Conservation (phyloP, 768 basidiomycete genomes). For the Phanerodontia chrysosporium region DNA sequence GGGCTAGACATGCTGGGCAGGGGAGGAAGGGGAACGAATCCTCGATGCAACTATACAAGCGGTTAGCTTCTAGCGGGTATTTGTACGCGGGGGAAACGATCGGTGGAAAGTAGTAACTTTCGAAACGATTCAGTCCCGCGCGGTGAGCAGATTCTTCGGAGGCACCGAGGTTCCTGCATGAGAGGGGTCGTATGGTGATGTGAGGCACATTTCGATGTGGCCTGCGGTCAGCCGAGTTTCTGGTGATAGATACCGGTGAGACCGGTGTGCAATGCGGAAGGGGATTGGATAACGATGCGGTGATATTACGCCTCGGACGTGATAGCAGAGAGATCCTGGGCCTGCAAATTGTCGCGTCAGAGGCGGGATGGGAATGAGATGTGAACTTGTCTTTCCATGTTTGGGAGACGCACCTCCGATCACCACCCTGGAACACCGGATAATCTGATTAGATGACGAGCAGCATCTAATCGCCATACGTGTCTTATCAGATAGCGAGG, state of each 20-base stretch:
- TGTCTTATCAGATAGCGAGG: not conserved
- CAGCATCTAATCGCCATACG: not conserved
- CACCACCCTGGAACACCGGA: not conserved
- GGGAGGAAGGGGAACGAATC: constrained; percentile 1
- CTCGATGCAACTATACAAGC: not conserved
- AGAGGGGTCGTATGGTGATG: not conserved
- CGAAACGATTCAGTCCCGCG: not conserved
- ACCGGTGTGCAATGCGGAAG: not conserved
- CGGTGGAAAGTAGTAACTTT: not conserved
- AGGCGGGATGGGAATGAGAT: not conserved
- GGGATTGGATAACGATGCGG: not conserved
- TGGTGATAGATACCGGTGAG: not conserved
- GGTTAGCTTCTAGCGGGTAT: not conserved
- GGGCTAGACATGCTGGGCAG: not conserved
- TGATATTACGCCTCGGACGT: not conserved
- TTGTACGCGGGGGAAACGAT: not conserved
- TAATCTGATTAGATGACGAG: not conserved
- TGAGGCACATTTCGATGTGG: not conserved
- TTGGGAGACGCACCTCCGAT: not conserved
- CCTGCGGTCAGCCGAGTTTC: not conserved
- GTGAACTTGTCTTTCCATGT: not conserved
- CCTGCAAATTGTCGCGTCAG: not conserved
- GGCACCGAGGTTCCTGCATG: not conserved
- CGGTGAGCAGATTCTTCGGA: not conserved
- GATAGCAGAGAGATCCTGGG: not conserved